Percentiles rank a stretch among this genome's conserved stretches.
These are phyloP conservation scores for Diaporthe aspalathi DNA, from an alignment of 2,329 filamentous ascomycete species.

Conservation along the genomic window DNA sequence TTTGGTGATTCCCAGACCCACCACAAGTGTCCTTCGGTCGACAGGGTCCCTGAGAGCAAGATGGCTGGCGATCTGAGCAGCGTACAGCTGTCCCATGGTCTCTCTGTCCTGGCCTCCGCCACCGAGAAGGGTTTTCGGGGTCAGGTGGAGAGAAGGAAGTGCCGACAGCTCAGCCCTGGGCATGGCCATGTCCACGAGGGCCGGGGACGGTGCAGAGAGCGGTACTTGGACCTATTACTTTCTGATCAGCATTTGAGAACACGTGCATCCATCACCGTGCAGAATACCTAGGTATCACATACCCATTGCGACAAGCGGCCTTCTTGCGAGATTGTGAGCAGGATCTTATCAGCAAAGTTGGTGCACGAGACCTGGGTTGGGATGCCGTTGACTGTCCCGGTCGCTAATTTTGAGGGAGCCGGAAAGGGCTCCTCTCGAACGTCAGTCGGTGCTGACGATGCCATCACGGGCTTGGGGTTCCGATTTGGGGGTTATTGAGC, in stretches of 20 bases:
- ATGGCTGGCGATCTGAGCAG: constrained; percentile 87
- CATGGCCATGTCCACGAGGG: constrained; percentile 70
- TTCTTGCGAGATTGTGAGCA: constrained; percentile 88
- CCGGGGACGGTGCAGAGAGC: constrained; percentile 74
- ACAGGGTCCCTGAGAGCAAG: constrained; percentile 78
- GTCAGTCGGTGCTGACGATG: constrained; percentile 43
- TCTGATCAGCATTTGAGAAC: constrained; percentile 30
- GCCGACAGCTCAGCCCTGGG: constrained; percentile 58
- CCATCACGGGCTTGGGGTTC: constrained; percentile 40
- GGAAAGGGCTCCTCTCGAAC: constrained; percentile 72
- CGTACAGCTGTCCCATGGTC: constrained; percentile 86
- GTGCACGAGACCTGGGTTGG: constrained; percentile 79
- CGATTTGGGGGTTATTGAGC: background rate
- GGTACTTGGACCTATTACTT: constrained; percentile 79
- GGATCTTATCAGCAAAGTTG: constrained; percentile 88
- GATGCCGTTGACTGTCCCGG: constrained; percentile 73
- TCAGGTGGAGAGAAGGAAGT: constrained; percentile 84
- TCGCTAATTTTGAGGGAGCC: constrained; percentile 68
- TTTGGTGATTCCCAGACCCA: constrained; percentile 69
- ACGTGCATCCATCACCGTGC: constrained; percentile 43
- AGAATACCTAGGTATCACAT: constrained; percentile 48
- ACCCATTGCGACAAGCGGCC: constrained; percentile 95
- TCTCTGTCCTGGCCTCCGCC: constrained; percentile 84
- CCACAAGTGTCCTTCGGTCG: constrained; percentile 69
- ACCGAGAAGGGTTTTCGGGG: constrained; percentile 87